Evolutionary conservation across 805 yeast genomes (phyloP), one percentile per base, ranked within the genome.

Genomic region (Cyberlindnera mississippiensis): DNA sequence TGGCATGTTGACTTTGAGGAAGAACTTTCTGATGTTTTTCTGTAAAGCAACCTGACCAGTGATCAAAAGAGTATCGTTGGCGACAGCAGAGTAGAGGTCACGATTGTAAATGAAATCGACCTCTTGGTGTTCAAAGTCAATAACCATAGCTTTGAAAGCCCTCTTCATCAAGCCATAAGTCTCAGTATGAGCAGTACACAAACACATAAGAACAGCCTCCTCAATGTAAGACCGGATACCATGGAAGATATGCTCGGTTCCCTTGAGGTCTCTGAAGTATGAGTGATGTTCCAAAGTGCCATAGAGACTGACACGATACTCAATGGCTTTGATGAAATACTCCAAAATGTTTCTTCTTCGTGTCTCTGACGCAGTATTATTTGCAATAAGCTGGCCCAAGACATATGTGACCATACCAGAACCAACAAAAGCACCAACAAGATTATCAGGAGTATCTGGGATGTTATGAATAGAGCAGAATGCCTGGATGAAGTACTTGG

Each of bases 41-140:
- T 85, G 89, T 28, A 84, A 69, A 0, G 95, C 89, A 22, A 82
- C 80, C 16, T 80, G 71, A 22, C 93, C 90, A 1, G 85, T 78
- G 31, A 82, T 75, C 2, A 80, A 73, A 17, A 66, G 63, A 17
- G 69, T 74, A 46, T 82, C 89, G 6, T 73, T 61, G 3, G 75
- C 61, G 35, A 85, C 64, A 3, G 69, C 66, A 9, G 51, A 48
- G 32, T 71, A 70, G 18, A 78, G 65, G 0, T 59, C 66, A 5
- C 57, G 37, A 42, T 75, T 72, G 27, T 22, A 39, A 6, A 42
- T 37, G 13, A 45, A 34, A 10, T 30, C n/a, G 3, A 53, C 45
- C 3, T 19, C 33, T 11, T 35, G 42, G 11, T 22, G 27, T 12
- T 39, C 35, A 10, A 63, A 52, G 19, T 58, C 64, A 16, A 39